Evolutionary conservation across 768 basidiomycete genomes (phyloP).

Genomic region (Flagelloscypha sp.): DNA sequence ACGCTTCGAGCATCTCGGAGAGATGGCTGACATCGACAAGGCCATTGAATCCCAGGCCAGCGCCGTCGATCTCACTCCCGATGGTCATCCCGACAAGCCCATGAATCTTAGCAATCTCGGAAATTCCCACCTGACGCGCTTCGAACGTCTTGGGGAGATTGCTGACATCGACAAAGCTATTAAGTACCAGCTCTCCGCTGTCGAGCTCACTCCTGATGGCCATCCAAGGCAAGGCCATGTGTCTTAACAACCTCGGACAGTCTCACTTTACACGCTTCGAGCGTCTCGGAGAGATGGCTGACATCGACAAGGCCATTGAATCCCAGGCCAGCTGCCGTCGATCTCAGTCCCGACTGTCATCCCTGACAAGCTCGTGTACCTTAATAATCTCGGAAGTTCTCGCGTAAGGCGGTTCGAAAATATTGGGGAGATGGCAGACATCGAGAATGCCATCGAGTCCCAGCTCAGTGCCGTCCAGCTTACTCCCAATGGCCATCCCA

Average conservation of each 20-base stretch:
- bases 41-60: conserved; percentile 4
- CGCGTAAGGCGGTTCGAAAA: conserved; percentile 6
- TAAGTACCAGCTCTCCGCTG: conserved; percentile 3
- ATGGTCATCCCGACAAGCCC: conserved; percentile 4
- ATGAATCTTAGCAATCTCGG: conserved; percentile 7
- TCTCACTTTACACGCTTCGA: conserved; percentile 4
- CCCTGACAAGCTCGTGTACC: conserved; percentile 6
- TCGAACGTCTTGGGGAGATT: conserved; percentile 15
- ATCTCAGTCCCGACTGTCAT: conserved; percentile 8
- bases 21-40: conserved; percentile 7
- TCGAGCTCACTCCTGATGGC: conserved; percentile 9
- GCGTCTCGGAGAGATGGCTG: conserved; percentile 4
- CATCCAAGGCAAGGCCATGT: conserved; percentile 2
- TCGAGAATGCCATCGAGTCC: too few species aligned
- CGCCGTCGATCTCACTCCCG: conserved; percentile 7
- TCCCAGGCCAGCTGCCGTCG: conserved; percentile 4
- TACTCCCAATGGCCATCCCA: conserved; percentile 4
- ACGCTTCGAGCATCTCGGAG: conserved; percentile 8
- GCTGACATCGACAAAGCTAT: conserved; percentile 18
- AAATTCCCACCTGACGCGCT: conserved; percentile 11
- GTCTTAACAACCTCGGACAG: conserved; percentile 4
- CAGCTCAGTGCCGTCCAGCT: conserved; percentile 11
- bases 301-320: conserved; percentile 9
- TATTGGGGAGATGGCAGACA: too few species aligned
- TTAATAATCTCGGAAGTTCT: conserved; percentile 11